phyloP scores from a whole-genome alignment of 1,284 basidiomycete species.

The Ustilago crameri region DNA sequence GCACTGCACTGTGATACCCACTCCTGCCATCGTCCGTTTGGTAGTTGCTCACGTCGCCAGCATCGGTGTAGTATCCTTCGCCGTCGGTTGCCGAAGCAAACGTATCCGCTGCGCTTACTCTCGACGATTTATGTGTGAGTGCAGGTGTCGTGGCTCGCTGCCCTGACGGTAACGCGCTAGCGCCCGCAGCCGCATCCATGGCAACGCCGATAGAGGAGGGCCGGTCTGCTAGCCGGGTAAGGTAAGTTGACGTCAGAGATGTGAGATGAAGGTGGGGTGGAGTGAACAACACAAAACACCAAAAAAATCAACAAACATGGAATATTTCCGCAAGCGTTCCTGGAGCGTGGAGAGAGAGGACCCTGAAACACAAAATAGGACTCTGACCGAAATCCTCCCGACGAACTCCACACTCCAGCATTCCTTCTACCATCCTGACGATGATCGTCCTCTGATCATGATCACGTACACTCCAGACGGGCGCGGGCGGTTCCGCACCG shows the following conservation, averaged over 20 bases:
- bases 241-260: background rate
- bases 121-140: conserved; percentile 32
- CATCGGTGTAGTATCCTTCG: conserved; percentile 39
- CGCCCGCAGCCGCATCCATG: conserved; percentile 12
- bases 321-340: too few relatives aligned
- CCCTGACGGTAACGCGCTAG: conserved; percentile 8
- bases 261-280: conserved; percentile 5
- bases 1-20: conserved; percentile 9
- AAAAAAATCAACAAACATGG: background rate
- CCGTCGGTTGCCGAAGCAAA: conserved; percentile 37
- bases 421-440: background rate
- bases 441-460: background rate
- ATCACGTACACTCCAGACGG: conserved; percentile 5
- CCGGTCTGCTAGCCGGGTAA: too few relatives aligned
- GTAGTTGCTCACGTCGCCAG: conserved; percentile 16
- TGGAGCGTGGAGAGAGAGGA: too few relatives aligned
- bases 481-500: conserved; percentile 8
- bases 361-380: too few relatives aligned
- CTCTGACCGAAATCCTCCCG: conserved; percentile 10
- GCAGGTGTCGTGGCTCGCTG: conserved; percentile 17
- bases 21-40: conserved; percentile 16
- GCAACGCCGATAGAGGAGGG: conserved; percentile 2
- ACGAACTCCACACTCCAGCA: background rate
- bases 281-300: background rate
- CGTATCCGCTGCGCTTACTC: conserved; percentile 32